phyloP scores from a whole-genome alignment of 2,329 filamentous ascomycete species.

The Ceratocystis lukuohia region DNA sequence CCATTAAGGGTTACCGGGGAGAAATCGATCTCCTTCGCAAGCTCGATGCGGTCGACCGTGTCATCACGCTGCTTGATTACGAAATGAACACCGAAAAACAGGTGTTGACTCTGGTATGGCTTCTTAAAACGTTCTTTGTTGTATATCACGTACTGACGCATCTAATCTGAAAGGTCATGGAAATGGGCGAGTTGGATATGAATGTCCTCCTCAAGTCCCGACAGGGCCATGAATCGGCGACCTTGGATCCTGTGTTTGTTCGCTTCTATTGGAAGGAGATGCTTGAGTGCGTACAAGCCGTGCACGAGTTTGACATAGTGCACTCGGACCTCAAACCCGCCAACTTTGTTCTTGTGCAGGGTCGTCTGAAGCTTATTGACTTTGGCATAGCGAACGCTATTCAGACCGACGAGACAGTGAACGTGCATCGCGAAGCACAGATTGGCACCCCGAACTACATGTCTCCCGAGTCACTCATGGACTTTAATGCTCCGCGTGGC shows the following conservation, averaged over 20 bases:
- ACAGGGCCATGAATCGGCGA: slow-evolving; percentile 56
- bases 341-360: slow-evolving; percentile 88
- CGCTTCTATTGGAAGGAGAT: slow-evolving; percentile 99
- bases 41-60: slow-evolving; percentile 71
- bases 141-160: neutral
- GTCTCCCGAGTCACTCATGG: slow-evolving; percentile 87
- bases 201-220: slow-evolving; percentile 68
- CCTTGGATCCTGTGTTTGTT: slow-evolving; percentile 78
- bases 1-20: slow-evolving; percentile 78
- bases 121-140: no score
- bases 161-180: slow-evolving; percentile 59
- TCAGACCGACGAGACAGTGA: slow-evolving; percentile 86
- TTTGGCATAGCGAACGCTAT: slow-evolving; percentile 98
- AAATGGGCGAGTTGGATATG: slow-evolving; percentile 89
- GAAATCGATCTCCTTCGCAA: slow-evolving; percentile 85
- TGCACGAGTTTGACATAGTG: slow-evolving; percentile 83
- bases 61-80: slow-evolving; percentile 81
- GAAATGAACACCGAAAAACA: slow-evolving; percentile 90
- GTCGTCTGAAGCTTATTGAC: slow-evolving; percentile 87
- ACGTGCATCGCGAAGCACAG: slow-evolving; percentile 90
- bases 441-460: slow-evolving; percentile 97
- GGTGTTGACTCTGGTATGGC: slow-evolving; percentile 65
- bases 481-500: slow-evolving; percentile 56
- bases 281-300: slow-evolving; percentile 84
- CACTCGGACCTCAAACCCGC: slow-evolving; percentile 95